Conservation (phyloP, 176 grass and related monocot species). For the Zea luxurians region DNA sequence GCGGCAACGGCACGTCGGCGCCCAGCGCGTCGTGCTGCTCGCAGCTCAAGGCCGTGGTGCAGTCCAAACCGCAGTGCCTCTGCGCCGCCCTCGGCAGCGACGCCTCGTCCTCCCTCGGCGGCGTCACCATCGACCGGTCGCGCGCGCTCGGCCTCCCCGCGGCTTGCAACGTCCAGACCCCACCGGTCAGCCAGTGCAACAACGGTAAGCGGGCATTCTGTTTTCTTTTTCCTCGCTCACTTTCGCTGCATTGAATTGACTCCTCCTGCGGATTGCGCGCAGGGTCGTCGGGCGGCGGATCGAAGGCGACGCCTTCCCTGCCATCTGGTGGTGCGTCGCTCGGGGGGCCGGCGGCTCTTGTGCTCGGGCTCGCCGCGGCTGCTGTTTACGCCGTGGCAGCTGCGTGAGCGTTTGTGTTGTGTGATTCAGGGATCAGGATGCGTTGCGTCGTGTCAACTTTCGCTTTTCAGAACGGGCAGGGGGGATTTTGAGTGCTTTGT, state of each 20-base stretch:
- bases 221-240: not conserved
- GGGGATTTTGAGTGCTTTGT: not conserved
- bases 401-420: not conserved
- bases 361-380: conserved; percentile 27
- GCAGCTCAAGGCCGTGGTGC: conserved; percentile 29
- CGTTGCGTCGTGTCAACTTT: not conserved
- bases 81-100: conserved; percentile 26
- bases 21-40: conserved; percentile 32
- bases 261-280: not conserved
- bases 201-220: not conserved
- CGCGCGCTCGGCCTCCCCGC: conserved; percentile 24
- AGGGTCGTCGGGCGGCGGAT: conserved; percentile 22
- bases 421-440: not conserved
- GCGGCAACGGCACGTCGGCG: conserved; percentile 17
- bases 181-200: conserved; percentile 28
- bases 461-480: not conserved
- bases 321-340: conserved; percentile 14
- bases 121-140: conserved; percentile 24
- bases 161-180: conserved; percentile 32
- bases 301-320: conserved; percentile 21
- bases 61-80: conserved; percentile 33
- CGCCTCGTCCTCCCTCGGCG: conserved; percentile 18
- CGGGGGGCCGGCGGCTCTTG: not conserved
- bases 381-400: not conserved
- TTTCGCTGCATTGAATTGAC: not conserved